Conservation (phyloP, 306 rosid genomes). For the Quercus alba region DNA sequence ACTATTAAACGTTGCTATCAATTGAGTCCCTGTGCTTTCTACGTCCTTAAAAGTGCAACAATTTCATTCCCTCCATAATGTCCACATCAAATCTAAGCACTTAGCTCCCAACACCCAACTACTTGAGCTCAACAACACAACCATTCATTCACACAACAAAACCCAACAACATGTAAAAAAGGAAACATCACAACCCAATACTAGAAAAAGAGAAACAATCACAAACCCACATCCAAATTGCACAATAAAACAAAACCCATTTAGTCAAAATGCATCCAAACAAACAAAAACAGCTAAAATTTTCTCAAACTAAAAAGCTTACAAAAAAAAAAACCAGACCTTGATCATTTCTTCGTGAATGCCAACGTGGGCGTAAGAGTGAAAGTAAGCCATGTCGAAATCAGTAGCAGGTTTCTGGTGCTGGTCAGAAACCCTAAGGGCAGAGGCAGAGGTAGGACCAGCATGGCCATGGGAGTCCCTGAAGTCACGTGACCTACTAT, state of each 20-base stretch:
- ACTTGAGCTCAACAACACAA: not conserved
- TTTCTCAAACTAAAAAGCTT: not conserved
- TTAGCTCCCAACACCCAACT: not conserved
- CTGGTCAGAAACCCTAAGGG: constrained; percentile 70
- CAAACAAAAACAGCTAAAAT: not conserved
- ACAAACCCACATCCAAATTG: not conserved
- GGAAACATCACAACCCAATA: not conserved
- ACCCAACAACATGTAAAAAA: not conserved
- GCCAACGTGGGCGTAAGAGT: constrained; percentile 92
- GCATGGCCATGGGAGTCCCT: constrained; percentile 23
- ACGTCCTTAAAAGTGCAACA: too few relatives aligned
- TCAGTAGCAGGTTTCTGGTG: constrained; percentile 67
- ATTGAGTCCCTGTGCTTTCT: too few relatives aligned
- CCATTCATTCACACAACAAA: not conserved
- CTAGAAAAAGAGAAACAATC: not conserved
- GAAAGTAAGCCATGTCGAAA: constrained; percentile 90
- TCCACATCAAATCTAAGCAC: not conserved
- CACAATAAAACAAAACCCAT: not conserved
- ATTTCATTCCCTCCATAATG: too few relatives aligned
- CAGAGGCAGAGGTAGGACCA: not conserved
- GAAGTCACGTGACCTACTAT: constrained; percentile 49
- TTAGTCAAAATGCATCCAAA: not conserved
- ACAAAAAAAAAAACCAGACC: constrained; percentile 33
- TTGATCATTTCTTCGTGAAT: constrained; percentile 98
- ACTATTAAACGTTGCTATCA: too few relatives aligned